Percentiles rank a stretch among this genome's conserved stretches.
These are phyloP conservation scores for Magnusiomyces tetraspermus DNA, from an alignment of 1,139 yeast genomes.

Conservation along the genomic window DNA sequence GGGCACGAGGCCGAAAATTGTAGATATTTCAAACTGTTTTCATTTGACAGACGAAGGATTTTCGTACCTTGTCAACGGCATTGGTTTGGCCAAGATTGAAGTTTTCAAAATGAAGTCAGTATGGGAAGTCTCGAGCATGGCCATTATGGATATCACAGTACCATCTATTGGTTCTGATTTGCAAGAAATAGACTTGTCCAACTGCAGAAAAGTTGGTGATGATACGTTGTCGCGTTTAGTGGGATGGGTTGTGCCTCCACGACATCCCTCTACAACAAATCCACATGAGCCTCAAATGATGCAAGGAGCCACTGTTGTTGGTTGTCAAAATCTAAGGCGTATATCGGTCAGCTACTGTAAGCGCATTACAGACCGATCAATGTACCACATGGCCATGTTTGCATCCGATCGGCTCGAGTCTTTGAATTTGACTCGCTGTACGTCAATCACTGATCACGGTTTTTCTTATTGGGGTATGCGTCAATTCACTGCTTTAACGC, in stretches of 20 bases:
- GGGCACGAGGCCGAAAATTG: conserved; percentile 52
- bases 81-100: conserved; percentile 54
- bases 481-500: conserved; percentile 46
- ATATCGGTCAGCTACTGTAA: conserved; percentile 63
- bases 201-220: conserved; percentile 66
- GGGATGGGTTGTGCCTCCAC: conserved; percentile 39
- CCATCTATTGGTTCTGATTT: conserved; percentile 53
- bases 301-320: conserved; percentile 31
- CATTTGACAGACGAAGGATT: conserved; percentile 71
- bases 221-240: conserved; percentile 57
- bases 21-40: conserved; percentile 63
- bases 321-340: conserved; percentile 49
- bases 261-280: conserved; percentile 6
- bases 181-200: conserved; percentile 54
- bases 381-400: conserved; percentile 53
- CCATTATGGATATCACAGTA: conserved; percentile 65
- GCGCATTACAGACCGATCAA: conserved; percentile 56
- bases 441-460: conserved; percentile 67
- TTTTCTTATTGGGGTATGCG: conserved; percentile 53
- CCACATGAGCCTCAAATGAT: conserved; percentile 1
- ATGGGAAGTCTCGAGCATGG: conserved; percentile 75
- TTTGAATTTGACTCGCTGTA: conserved; percentile 62
- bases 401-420: conserved; percentile 47
- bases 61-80: conserved; percentile 57
- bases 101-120: conserved; percentile 54